Conservation (phyloP, 495 filamentous ascomycete genomes). For the Aspergillus diversus region DNA sequence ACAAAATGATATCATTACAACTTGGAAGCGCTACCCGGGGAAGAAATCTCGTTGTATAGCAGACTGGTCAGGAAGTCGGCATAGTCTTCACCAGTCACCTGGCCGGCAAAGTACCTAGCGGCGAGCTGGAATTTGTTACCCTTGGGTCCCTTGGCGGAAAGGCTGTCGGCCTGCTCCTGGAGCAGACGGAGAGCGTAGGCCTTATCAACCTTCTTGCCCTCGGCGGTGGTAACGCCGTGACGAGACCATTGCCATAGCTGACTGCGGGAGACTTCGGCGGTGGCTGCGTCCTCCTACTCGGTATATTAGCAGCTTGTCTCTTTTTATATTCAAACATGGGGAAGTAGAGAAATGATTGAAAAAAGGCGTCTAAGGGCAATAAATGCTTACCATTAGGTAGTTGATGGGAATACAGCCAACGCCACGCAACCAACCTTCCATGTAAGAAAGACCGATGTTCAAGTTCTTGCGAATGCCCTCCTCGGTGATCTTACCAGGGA, state of each 20-base stretch:
- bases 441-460: conserved; percentile 91
- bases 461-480: conserved; percentile 97
- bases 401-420: conserved; percentile 98
- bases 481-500: conserved; percentile 91
- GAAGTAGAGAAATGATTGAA: too few species aligned
- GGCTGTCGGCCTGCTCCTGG: conserved; percentile 78
- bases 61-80: conserved; percentile 95
- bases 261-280: conserved; percentile 88
- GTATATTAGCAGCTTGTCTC: conserved; percentile 26
- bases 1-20: conserved; percentile 53
- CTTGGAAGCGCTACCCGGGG: conserved; percentile 80
- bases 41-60: conserved; percentile 95
- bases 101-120: conserved; percentile 86
- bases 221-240: conserved; percentile 82
- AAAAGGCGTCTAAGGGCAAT: too few species aligned
- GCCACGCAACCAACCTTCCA: conserved; percentile 97
- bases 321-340: neutral
- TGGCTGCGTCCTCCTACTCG: conserved; percentile 85
- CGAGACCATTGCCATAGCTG: conserved; percentile 97
- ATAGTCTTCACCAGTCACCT: conserved; percentile 97
- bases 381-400: conserved; percentile 76
- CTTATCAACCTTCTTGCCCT: conserved; percentile 94
- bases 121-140: conserved; percentile 93
- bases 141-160: conserved; percentile 75
- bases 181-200: conserved; percentile 83